A percentile compares a stretch with the other conserved stretches of the same genome.
Conservation (phyloP, 2,329 filamentous ascomycete genomes). For the Pseudogymnoascus pannorum region DNA sequence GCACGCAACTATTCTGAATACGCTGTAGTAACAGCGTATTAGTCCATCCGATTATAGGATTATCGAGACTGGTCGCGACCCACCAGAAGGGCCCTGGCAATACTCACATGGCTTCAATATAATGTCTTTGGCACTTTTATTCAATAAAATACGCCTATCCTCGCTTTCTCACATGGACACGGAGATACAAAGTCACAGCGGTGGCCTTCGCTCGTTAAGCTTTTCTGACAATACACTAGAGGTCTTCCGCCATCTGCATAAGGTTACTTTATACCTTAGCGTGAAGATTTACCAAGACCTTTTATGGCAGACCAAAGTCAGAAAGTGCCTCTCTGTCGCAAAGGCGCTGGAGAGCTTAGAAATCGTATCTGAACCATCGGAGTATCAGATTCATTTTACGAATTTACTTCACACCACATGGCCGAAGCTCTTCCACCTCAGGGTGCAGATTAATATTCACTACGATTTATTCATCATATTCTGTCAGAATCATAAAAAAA, state of each 20-base stretch:
- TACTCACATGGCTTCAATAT: neutral
- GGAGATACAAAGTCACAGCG: neutral
- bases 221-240: neutral
- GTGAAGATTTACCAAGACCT: neutral
- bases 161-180: neutral
- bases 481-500: neutral
- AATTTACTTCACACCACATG: neutral
- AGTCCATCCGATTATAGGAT: constrained; percentile 1
- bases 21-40: too few species aligned
- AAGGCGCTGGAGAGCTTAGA: neutral
- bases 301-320: neutral
- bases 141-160: neutral
- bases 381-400: neutral
- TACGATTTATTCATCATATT: neutral
- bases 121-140: neutral
- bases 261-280: neutral
- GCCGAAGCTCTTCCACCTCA: neutral
- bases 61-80: neutral
- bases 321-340: neutral
- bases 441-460: neutral
- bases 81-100: neutral
- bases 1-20: too few species aligned
- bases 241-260: neutral
- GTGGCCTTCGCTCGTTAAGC: neutral
- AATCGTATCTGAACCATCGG: neutral